Percentiles rank a stretch among this genome's conserved stretches.
Evolutionary conservation across 257 asterid genomes (phyloP).

Genomic region (Anisodus tanguticus): DNA sequence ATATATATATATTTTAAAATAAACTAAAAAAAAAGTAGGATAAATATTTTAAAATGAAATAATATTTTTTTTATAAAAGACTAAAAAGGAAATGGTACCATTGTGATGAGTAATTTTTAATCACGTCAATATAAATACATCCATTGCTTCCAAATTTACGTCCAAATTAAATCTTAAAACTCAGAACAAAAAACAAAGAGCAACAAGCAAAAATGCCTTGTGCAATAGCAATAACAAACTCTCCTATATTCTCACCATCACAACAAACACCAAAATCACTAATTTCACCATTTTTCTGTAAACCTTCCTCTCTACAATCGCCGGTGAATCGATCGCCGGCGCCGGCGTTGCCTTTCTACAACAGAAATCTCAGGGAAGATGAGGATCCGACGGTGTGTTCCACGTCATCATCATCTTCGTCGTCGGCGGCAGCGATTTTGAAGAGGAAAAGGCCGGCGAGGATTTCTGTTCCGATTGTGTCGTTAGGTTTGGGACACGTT

Average conservation of each 20-base stretch:
- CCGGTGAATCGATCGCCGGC: neutral
- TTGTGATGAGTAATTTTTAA: too few relatives aligned
- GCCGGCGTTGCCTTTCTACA: constrained; percentile 4
- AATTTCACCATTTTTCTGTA: constrained; percentile 16
- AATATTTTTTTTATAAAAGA: too few relatives aligned
- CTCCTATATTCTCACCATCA: constrained; percentile 19
- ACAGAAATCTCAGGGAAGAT: neutral
- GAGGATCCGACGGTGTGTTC: neutral
- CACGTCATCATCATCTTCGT: neutral
- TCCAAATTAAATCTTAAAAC: neutral
- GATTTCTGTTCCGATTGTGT: constrained; percentile 55
- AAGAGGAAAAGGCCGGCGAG: constrained; percentile 80
- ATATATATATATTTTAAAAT: too few relatives aligned
- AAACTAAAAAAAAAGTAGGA: too few relatives aligned
- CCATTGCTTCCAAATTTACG: neutral
- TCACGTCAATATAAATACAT: neutral
- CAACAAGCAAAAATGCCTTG: constrained; percentile 20
- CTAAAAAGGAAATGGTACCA: too few relatives aligned
- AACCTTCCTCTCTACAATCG: neutral
- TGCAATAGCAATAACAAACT: constrained; percentile 25
- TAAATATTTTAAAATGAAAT: too few relatives aligned
- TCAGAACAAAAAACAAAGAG: constrained; percentile 1
- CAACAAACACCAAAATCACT: neutral
- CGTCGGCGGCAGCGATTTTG: constrained; percentile 36
- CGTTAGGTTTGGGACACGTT: constrained; percentile 40